phyloP scores from a whole-genome alignment of 306 rosid species.

The Aeschynomene evenia region DNA sequence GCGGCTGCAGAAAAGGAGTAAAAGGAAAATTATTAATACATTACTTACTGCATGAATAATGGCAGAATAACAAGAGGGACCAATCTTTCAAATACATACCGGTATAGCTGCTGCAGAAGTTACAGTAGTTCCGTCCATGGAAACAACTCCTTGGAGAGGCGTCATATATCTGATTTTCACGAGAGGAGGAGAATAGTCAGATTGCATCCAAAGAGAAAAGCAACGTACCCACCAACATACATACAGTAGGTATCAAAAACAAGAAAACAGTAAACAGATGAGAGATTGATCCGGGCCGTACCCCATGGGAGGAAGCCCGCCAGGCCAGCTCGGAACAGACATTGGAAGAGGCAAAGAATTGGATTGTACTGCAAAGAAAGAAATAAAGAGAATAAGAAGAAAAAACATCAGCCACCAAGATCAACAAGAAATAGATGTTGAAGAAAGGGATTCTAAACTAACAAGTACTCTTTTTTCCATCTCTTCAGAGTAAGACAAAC shows the following conservation, averaged over 20 bases:
- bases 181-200: conserved; percentile 43
- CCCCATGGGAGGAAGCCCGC: conserved; percentile 93
- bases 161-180: conserved; percentile 84
- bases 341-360: conserved; percentile 68
- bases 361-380: conserved; percentile 50
- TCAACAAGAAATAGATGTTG: background rate
- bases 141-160: conserved; percentile 86
- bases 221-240: background rate
- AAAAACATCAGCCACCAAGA: conserved; percentile 32
- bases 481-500: background rate
- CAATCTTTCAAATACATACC: conserved; percentile 38
- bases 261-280: conserved; percentile 10
- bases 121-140: conserved; percentile 80
- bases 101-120: conserved; percentile 68
- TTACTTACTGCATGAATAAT: background rate
- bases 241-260: background rate
- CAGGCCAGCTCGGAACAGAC: conserved; percentile 81
- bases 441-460: background rate
- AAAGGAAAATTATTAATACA: too few relatives aligned
- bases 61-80: background rate
- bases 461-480: background rate
- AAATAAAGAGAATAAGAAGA: conserved; percentile 9
- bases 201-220: conserved; percentile 23
- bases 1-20: conserved; percentile 47
- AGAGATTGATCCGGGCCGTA: conserved; percentile 43